Evolutionary conservation across 2,329 filamentous ascomycete genomes (phyloP), one percentile per base, ranked within the genome.

Genomic region (Pestalotiopsis fici): DNA sequence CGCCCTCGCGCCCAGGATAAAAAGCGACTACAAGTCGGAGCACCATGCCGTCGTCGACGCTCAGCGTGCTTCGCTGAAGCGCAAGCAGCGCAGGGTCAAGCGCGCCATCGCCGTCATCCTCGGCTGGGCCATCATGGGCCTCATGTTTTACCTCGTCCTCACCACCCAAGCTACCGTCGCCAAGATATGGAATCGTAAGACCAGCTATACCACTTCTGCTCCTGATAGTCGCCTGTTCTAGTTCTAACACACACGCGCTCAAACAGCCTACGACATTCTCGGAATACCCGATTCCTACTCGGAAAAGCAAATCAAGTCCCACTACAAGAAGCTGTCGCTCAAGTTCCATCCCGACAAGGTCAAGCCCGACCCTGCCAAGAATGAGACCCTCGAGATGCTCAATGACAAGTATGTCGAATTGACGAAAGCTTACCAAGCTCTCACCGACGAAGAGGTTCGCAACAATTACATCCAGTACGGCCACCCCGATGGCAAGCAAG

Each of bases 401-500:
- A 99, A 96, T 80, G 87, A 95, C 68, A 87, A 91, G 78, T 99
- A 96, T 83, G 94, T 98, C 66, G 95, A 98, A 77, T 88, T 98
- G 74, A 96, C 94, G 73, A 99, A 99, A 84, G 96, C 96, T 6
- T 99, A 98, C 87, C 97, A 99, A 82, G 92, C 96, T 3, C 88
- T 99, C 61, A 99, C 97, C 4, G 96, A 99, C 77, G 97, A 99
- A 82, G 96, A 98, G 55, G 88, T 98, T 69, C 93, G 96, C 76
- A 97, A 97, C 82, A 99, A 99, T 84, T 99, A 93, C 81, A 90
- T 97, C 65, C 93, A 97, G 79, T 99, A 92, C 76, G 96, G 96
- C 66, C 94, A 99, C 79, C 96, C 96, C 6, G 96, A 99, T 78
- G 96, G 96, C 77, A 98, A 98, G 86, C 96, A 99, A 83, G 95